phyloP scores from a whole-genome alignment of 306 rosid species.

The Cucumis cinereus region DNA sequence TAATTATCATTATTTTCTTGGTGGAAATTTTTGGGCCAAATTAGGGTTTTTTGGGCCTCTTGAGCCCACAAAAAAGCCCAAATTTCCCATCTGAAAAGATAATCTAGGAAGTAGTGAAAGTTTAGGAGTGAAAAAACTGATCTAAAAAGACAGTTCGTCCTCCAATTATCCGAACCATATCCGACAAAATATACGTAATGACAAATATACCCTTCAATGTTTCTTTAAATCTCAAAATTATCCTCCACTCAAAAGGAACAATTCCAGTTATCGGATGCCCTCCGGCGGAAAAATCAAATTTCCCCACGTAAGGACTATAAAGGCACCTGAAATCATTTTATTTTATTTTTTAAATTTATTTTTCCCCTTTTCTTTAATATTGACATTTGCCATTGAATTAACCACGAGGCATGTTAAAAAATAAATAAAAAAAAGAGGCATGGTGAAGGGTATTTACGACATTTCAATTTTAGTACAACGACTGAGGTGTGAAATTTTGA shows the following conservation, averaged over 20 bases:
- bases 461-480: background rate
- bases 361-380: background rate
- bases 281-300: background rate
- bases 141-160: constrained; percentile 6
- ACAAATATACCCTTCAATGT: background rate
- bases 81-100: background rate
- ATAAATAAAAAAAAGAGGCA: background rate
- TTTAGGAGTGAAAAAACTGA: background rate
- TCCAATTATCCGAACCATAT: background rate
- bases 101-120: background rate
- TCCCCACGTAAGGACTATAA: background rate
- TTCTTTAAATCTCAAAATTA: background rate
- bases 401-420: background rate
- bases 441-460: background rate
- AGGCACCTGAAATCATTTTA: background rate
- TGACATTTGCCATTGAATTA: background rate
- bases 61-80: background rate
- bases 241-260: background rate
- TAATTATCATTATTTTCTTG: background rate
- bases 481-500: no score
- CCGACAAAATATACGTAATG: background rate
- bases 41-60: background rate
- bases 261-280: background rate
- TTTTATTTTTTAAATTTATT: background rate
- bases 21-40: background rate